Conservation (phyloP, 345 rosid species). For the Eucalyptus shirleyi region DNA sequence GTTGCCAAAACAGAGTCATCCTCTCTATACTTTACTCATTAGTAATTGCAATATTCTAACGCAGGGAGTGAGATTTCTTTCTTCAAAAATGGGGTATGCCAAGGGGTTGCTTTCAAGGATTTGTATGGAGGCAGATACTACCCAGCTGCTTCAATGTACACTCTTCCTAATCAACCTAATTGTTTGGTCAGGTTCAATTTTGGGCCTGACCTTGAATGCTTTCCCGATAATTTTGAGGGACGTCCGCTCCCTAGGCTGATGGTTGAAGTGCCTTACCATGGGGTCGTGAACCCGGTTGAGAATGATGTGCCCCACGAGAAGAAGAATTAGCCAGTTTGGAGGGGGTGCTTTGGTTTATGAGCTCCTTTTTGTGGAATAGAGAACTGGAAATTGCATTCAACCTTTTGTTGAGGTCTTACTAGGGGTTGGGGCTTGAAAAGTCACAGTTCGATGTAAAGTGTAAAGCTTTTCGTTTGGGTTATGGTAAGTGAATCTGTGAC, state of each 20-base stretch:
- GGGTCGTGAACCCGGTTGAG: not conserved
- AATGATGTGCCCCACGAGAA: slow-evolving; percentile 17
- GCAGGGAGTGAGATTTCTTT: slow-evolving; percentile 95
- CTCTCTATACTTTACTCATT: not conserved
- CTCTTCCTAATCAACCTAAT: slow-evolving; percentile 87
- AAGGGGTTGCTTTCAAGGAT: slow-evolving; percentile 91
- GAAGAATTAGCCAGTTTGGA: slow-evolving; percentile 25
- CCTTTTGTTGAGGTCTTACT: not conserved
- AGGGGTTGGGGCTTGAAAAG: not conserved
- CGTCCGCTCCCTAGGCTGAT: slow-evolving; percentile 62
- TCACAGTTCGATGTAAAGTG: not conserved
- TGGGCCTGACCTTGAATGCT: slow-evolving; percentile 74
- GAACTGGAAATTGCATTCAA: not conserved
- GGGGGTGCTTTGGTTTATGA: not conserved
- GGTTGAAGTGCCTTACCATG: slow-evolving; percentile 78
- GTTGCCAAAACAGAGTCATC: not conserved
- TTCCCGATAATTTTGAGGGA: slow-evolving; percentile 61
- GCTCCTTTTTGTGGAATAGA: not conserved
- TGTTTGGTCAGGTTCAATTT: slow-evolving; percentile 88
- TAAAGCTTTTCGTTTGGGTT: not conserved
- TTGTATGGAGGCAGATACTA: slow-evolving; percentile 75
- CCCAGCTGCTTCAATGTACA: slow-evolving; percentile 99
- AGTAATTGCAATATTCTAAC: not conserved
- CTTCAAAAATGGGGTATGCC: slow-evolving; percentile 81
- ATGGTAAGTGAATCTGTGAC: not conserved